Conservation (phyloP, 1,284 basidiomycete species). For the Cutaneotrichosporon sp. region DNA sequence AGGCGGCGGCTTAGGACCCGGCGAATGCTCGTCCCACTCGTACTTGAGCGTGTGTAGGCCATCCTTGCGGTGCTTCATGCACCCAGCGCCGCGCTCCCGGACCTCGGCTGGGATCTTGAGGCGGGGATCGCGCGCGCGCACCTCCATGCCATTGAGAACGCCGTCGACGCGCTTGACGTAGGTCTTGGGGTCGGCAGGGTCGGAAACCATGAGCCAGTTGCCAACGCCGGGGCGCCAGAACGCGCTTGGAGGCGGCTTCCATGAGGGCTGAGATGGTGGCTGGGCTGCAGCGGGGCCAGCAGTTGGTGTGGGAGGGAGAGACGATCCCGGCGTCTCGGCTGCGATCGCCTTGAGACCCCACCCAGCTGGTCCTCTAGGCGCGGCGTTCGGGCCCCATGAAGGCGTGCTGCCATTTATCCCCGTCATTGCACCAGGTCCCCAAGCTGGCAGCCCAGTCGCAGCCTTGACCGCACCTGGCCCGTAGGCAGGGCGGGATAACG, state of each 20-base stretch:
- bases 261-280: constrained; percentile 20
- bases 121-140: constrained; percentile 40
- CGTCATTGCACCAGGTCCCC: background rate
- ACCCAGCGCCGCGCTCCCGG: constrained; percentile 34
- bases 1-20: constrained; percentile 71
- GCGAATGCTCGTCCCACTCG: constrained; percentile 73
- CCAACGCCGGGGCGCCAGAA: constrained; percentile 33
- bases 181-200: constrained; percentile 28
- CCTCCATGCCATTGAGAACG: constrained; percentile 30
- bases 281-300: constrained; percentile 2
- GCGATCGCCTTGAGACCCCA: constrained; percentile 10
- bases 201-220: constrained; percentile 30
- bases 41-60: constrained; percentile 38
- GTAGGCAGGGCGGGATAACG: background rate
- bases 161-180: constrained; percentile 45
- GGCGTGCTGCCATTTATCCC: background rate
- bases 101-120: constrained; percentile 28
- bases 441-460: background rate
- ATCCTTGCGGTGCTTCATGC: constrained; percentile 32
- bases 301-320: constrained; percentile 10
- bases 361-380: constrained; percentile 3
- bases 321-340: constrained; percentile 11
- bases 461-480: background rate
- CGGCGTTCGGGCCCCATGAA: background rate
- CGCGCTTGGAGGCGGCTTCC: constrained; percentile 31